Evolutionary conservation across 73 alveolate genomes (phyloP), one percentile per base, ranked within the genome.

Genomic region (Durusdinium trenchii): DNA sequence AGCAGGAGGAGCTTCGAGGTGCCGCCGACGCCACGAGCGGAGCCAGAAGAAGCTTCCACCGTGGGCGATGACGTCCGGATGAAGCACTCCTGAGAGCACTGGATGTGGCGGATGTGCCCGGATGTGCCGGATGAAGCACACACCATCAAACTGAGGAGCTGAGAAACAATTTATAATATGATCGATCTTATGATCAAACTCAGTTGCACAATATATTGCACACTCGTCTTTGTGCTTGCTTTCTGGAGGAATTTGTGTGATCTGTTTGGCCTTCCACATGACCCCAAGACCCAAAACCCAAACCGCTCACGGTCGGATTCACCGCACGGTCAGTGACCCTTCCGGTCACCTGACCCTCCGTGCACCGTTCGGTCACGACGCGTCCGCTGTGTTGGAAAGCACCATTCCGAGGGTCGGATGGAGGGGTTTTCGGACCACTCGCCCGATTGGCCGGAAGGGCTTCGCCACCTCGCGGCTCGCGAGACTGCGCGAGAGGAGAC

Each of bases 41-140:
- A 91, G 57, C 97, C 97, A 91, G 45, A 91, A 91, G 64, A 91
- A 91, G 75, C 60, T 48, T 40, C 86, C 97, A 18, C 97, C 97
- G 75, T 91, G 97, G 52, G 89, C 86, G 61, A 91, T 47, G 87
- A 91, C 97, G 47, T 78, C 54, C 1, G 97, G 97, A 51, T 71
- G 75, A 38, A 43, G 93, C n/a, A 83, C 93, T 3, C 93, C 90
- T 79, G 46, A 28, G 30, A n/a, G n/a, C n/a, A n/a, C n/a, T n/a
- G n/a, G n/a, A n/a, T n/a, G n/a, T n/a, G n/a, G n/a, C n/a, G n/a
- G n/a, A n/a, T n/a, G n/a, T n/a, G n/a, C 69, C 52, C 1, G 26
- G 50, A 16, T 51, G 84, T 36, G 51, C 35, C 0, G 40, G 40
- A 73, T 32, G 1, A 60, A 60, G 30, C 73, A 60, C 73, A 60